Percentiles rank a stretch among this genome's conserved stretches.
These are phyloP conservation scores for Leucocoprinus leucothites DNA, from an alignment of 768 basidiomycete genomes.

Conservation along the genomic window DNA sequence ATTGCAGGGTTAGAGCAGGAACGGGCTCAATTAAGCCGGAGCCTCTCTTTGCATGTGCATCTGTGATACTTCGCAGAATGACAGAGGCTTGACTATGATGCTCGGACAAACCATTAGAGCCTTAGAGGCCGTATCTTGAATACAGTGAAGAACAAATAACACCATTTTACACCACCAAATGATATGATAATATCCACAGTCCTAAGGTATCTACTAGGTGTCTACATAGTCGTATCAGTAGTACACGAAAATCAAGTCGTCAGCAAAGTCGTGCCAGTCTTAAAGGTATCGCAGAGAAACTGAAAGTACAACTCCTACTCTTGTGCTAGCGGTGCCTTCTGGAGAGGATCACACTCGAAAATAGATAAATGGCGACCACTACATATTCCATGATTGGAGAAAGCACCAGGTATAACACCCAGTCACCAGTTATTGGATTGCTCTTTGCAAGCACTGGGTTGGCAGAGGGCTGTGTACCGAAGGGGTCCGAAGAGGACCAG, in stretches of 20 bases:
- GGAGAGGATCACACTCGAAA: conserved; percentile 42
- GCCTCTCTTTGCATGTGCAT: conserved; percentile 44
- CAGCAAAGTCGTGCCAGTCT: background rate
- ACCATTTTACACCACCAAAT: background rate
- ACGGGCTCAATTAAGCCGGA: conserved; percentile 82
- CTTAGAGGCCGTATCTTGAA: background rate
- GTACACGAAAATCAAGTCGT: conserved; percentile 3
- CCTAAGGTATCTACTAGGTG: background rate
- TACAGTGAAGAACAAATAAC: background rate
- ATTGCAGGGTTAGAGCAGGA: conserved; percentile 40
- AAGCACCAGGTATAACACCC: conserved; percentile 57
- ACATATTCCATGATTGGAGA: conserved; percentile 59
- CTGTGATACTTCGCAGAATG: conserved; percentile 39
- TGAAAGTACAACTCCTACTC: background rate
- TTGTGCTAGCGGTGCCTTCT: conserved; percentile 22
- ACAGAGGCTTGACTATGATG: conserved; percentile 75
- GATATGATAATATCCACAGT: background rate
- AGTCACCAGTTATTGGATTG: conserved; percentile 54
- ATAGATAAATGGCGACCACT: conserved; percentile 44
- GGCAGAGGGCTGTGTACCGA: conserved; percentile 32
- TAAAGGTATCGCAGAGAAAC: background rate
- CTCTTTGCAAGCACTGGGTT: conserved; percentile 49
- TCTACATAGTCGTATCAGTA: background rate
- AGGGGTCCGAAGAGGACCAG: conserved; percentile 50
- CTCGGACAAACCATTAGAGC: conserved; percentile 43